Evolutionary conservation across 2,329 filamentous ascomycete species (phyloP).

Genomic region (Knufia petricola): DNA sequence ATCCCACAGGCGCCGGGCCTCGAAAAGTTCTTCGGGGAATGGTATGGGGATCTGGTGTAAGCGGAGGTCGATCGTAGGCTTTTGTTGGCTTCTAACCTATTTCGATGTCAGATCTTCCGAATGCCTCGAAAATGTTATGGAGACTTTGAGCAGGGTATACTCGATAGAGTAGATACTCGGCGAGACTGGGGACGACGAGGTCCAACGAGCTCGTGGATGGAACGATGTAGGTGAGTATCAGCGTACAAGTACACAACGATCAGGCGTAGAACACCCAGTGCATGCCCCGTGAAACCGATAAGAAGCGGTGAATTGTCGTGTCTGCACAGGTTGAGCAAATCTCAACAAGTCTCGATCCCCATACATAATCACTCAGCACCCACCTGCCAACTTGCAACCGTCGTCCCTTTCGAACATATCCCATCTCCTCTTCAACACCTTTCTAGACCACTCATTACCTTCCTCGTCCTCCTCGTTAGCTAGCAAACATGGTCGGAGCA

Average conservation of each 20-base stretch:
- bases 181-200: neutral
- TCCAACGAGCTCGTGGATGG: too few relatives aligned
- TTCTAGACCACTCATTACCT: too few relatives aligned
- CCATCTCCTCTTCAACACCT: neutral
- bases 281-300: neutral
- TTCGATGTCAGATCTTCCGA: neutral
- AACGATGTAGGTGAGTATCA: too few relatives aligned
- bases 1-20: too few relatives aligned
- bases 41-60: neutral
- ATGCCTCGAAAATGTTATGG: neutral
- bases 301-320: slow-evolving; percentile 2
- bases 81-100: neutral
- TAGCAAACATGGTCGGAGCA: slow-evolving; percentile 12
- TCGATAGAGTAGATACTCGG: slow-evolving; percentile 8
- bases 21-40: neutral
- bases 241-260: too few relatives aligned
- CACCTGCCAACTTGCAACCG: too few relatives aligned
- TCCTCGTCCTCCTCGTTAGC: neutral
- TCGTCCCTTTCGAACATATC: too few relatives aligned
- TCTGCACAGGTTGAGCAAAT: too few relatives aligned
- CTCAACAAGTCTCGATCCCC: too few relatives aligned
- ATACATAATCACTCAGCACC: neutral
- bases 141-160: neutral
- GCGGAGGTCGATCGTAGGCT: neutral
- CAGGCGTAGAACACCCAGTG: too few relatives aligned